phyloP scores from a whole-genome alignment of 1,284 basidiomycete genomes.

The Quambalaria eucalypti region DNA sequence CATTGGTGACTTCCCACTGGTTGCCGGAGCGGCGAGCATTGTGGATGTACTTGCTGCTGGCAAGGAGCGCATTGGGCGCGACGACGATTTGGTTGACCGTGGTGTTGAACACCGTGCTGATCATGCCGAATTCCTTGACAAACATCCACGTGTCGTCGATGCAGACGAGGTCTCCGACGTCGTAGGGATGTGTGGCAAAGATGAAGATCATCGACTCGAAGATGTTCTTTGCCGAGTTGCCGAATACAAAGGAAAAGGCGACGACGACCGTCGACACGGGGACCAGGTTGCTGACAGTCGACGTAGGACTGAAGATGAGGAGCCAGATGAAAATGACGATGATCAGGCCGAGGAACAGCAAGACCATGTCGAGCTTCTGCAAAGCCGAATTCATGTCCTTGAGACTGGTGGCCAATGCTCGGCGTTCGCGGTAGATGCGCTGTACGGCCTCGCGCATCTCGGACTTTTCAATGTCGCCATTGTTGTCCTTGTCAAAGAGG shows the following conservation, averaged over 20 bases:
- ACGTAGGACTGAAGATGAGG: slow-evolving; percentile 64
- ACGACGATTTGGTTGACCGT: slow-evolving; percentile 69
- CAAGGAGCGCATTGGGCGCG: slow-evolving; percentile 68
- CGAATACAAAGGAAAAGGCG: slow-evolving; percentile 53
- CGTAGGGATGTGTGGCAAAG: slow-evolving; percentile 55
- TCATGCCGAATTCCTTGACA: slow-evolving; percentile 58
- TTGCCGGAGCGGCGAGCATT: slow-evolving; percentile 32
- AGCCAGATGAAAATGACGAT: slow-evolving; percentile 64
- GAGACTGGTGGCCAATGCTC: slow-evolving; percentile 62
- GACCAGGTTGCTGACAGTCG: slow-evolving; percentile 67
- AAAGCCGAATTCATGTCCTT: slow-evolving; percentile 40
- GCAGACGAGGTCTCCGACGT: slow-evolving; percentile 45
- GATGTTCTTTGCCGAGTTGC: slow-evolving; percentile 68
- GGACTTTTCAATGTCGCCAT: slow-evolving; percentile 67
- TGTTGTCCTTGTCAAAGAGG: slow-evolving; percentile 71
- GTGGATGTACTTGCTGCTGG: slow-evolving; percentile 67
- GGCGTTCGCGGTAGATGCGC: slow-evolving; percentile 69
- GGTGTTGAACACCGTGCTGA: slow-evolving; percentile 68
- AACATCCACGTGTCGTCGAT: slow-evolving; percentile 46
- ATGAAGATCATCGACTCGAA: slow-evolving; percentile 64
- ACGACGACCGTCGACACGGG: slow-evolving; percentile 67
- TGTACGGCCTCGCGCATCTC: slow-evolving; percentile 80
- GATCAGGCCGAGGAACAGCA: slow-evolving; percentile 58
- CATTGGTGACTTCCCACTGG: slow-evolving; percentile 66
- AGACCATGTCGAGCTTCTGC: slow-evolving; percentile 41